Base-by-base conservation (phyloP, 805 yeast species). In the Saccharomyces cerevisiae region DNA sequence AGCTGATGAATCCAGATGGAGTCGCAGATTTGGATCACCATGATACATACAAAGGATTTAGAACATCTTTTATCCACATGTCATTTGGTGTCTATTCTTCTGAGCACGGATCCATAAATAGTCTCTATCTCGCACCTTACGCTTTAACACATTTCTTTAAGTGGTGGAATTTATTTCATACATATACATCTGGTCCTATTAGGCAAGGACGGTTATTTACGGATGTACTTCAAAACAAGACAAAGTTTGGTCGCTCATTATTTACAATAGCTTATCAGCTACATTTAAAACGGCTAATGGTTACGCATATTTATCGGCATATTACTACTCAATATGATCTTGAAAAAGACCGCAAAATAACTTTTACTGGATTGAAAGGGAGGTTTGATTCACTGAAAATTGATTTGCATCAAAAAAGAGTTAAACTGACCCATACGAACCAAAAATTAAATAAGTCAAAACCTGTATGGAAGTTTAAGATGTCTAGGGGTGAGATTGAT, bases 151-250 rank as follows among this genome's bases (percentile, higher is more conserved):
- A 85, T 59, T 89, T 90, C 69, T 76, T 80, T 58, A 69, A 69
- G 10, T 91, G 97, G 97, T 89, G 96, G 95, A 70, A 73, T 36
- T 75, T 86, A 56, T 90, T 90, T 67, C 78, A 81, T 41, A 83
- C 90, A n/a, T 83, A 83, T 55, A 76, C 86, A 60, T 82, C 89
- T 51, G 78, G 92, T 11, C 96, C 97, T 0, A 76, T 89, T 26
- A 75, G 92, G 52, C 76, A 78, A 49, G 97, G 97, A 0, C 70
- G 76, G 1, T 66, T 91, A 36, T 90, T 88, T 69, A 79, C 80
- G 0, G 79, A 76, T 26, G 54, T 68, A 29, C 59, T 66, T 8
- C 76, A 76, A 55, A 82, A 78, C 43, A 63, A 67, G 5, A 76
- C 74, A 46, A 83, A 82, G 61, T 84, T 89, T 65, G 87, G 95